Evolutionary conservation across 495 filamentous ascomycete genomes (phyloP).

Genomic region (Aspergillus biplanus): DNA sequence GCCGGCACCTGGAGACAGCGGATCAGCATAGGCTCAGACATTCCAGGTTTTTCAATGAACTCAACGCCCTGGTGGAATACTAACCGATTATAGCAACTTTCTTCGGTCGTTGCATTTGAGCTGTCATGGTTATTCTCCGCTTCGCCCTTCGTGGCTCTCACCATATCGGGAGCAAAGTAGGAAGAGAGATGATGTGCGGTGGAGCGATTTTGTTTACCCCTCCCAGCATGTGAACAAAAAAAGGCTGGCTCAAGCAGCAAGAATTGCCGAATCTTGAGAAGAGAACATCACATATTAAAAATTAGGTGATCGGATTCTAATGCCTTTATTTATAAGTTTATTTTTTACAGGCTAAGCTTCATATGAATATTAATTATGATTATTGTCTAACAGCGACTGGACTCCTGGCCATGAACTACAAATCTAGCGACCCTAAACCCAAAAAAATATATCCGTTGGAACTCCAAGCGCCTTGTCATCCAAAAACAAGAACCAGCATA

Average conservation of each 20-base stretch:
- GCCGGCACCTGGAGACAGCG: conserved; percentile 62
- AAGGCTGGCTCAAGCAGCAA: not conserved
- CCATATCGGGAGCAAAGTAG: not conserved
- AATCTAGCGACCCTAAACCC: not conserved
- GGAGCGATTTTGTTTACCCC: conserved; percentile 3
- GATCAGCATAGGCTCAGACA: not conserved
- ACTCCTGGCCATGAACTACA: no score
- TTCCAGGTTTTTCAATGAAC: not conserved
- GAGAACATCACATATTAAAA: no score
- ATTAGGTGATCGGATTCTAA: no score
- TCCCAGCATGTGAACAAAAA: not conserved
- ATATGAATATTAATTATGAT: no score
- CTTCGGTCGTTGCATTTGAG: conserved; percentile 44
- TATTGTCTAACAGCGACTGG: no score
- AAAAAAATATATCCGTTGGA: not conserved
- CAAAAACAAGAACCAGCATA: not conserved
- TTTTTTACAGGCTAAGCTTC: no score
- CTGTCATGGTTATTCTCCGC: not conserved
- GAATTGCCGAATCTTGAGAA: not conserved
- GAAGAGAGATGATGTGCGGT: not conserved
- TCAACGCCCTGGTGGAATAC: conserved; percentile 4
- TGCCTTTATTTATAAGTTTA: no score
- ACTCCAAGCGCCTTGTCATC: not conserved
- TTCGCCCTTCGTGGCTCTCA: not conserved
- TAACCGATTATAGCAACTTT: conserved; percentile 70